Evolutionary conservation across 2,329 filamentous ascomycete genomes (phyloP), one percentile per base, ranked within the genome.

Genomic region (Elsinoe fawcettii): DNA sequence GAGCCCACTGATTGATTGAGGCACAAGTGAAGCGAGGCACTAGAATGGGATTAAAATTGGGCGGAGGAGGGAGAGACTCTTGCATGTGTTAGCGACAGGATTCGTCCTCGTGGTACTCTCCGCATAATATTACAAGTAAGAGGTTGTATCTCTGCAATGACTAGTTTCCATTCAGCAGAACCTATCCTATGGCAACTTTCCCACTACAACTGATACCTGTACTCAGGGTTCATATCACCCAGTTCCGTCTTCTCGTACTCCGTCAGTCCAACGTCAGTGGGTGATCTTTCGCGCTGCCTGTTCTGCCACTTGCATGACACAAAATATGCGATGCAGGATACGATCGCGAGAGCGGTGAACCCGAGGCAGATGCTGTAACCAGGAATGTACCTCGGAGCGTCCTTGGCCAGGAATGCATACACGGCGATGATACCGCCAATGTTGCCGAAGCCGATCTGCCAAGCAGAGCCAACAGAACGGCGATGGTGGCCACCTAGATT

Each of bases 291-390:
- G 57, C 85, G 76, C 66, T 75, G 75, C 63, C 74, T 75, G 67
- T 92, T 92, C 69, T 84, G 78, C 60, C 69, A 68, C 62, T 70
- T 72, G 59, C 87, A 83, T 1, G 77, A 78, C 3, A 78, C 61
- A 1, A 78, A 80, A 66, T 92, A 92, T 0, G 77, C 57, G 14
- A 74, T 68, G 63, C 83, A 87, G 9, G 80, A 77, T 2, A 85
- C 63, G 14, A 81, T 82, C 55, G 84, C 86, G 27, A 96, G 67
- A 53, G 81, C 79, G 7, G 85, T 80, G 65, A 95, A 95, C 0
- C 78, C 82, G 4, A 95, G 77, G 66, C 83, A 86, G 61, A 96
- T 90, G 56, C 79, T 80, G 71, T 93, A 95, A 0, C 90, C 91
- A 0, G 79, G 83, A 5, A 75, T 80, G 70, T 86, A 95, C 20